Base-by-base conservation (phyloP, 1,284 basidiomycete species). In the Ustilago lituana region DNA sequence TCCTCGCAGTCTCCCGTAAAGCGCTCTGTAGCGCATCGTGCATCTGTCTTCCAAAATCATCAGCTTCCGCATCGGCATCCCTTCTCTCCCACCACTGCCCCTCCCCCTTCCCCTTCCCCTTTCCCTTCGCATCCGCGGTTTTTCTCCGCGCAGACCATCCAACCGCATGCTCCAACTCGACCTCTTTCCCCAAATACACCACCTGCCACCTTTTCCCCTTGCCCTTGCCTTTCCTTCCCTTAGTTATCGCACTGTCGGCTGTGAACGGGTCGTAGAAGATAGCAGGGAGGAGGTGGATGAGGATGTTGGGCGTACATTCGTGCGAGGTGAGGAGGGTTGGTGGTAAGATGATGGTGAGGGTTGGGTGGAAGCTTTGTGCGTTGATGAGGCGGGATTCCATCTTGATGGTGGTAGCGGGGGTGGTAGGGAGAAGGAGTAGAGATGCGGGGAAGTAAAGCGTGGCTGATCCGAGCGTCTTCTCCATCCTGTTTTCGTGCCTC, bases 231-330 rank as follows among this genome's bases (percentile, higher is more conserved):
- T 10, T 24, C 19, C 45, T 23, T 24, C 45, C 41, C 11, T 36
- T 26, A 7, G 51, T 38, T 4, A 55, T 53, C 5, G 43, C n/a
- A 11, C 41, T 53, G 26, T 17, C 19, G 4, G 54, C 54, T 0
- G 52, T 64, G 31, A 31, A 63, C 7, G 67, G 61, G 27, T 70
- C 67, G 54, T 61, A 70, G 26, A 70, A 70, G 4, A 70, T 26
- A 0, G 53, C 53, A 1, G 39, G 17, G 2, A 61, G 67, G 1
- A 70, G 54, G 17, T 70, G 61, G 2, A 70, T 22, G 0, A 70
- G 54, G 0, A 65, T 20, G 24, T 24, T 36, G 1, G 66, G 51
- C 5, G 14, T 12, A 23, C 56, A 66, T 1, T 20, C 33, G 38
- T 11, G 37, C 3, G 5, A 15, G 22, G 40, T 17, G 7, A 32